A percentile compares a stretch with the other conserved stretches of the same genome.
Conservation (phyloP, 352 stramenopile genomes). For the Phytophthora boehmeriae region DNA sequence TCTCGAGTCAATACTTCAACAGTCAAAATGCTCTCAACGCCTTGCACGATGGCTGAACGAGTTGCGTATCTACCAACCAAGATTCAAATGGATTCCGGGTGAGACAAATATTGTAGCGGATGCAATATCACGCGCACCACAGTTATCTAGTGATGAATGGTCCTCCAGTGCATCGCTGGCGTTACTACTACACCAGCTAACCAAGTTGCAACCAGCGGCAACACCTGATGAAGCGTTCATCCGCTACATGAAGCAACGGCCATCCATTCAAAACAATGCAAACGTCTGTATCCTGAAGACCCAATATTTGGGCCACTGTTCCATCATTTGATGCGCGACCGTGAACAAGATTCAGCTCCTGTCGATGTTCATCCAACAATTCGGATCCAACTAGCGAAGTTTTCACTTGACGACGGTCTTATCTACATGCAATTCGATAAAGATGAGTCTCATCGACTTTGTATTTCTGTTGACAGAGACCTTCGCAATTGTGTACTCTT, state of each 20-base stretch:
- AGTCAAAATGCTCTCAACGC: slow-evolving; percentile 8
- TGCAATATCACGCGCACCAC: not conserved
- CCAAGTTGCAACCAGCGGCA: not conserved
- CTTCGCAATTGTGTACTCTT: not conserved
- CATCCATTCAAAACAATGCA: not conserved
- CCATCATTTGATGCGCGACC: not conserved
- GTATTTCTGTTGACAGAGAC: not conserved
- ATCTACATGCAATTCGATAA: not conserved
- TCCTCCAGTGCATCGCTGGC: not conserved
- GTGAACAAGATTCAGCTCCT: not conserved
- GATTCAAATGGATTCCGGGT: slow-evolving; percentile 22
- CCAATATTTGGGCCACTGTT: not conserved
- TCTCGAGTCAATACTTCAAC: slow-evolving; percentile 6
- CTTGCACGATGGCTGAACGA: slow-evolving; percentile 18
- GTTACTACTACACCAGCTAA: not conserved
- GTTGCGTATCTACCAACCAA: slow-evolving; percentile 17
- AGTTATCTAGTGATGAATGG: not conserved
- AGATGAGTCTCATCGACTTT: not conserved
- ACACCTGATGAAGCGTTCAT: not conserved
- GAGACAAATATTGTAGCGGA: slow-evolving; percentile 17
- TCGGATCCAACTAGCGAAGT: not conserved
- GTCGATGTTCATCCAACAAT: not conserved
- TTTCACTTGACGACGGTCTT: not conserved
- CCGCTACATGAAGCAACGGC: not conserved
- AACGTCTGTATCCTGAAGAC: not conserved